These are phyloP conservation scores for Discostella stelligera DNA, from an alignment of 352 stramenopile genomes.

Conservation along the genomic window DNA sequence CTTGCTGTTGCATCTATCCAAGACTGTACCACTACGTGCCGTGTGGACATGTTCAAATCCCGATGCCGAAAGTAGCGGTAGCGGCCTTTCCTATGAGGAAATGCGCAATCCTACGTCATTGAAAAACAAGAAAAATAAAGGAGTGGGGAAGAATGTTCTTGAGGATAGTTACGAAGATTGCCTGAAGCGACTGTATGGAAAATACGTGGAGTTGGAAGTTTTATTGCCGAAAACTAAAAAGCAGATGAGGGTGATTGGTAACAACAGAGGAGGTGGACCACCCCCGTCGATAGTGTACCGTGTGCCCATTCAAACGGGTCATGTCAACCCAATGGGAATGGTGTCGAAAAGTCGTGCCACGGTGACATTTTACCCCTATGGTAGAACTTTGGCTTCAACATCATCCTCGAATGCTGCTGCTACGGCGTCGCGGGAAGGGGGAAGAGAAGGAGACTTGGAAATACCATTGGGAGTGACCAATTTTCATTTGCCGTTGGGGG, in stretches of 20 bases:
- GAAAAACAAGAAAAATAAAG: conserved; percentile 10
- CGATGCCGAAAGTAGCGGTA: conserved; percentile 4
- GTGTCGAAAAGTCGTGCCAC: conserved; percentile 47
- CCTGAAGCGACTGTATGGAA: conserved; percentile 41
- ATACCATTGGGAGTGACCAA: conserved; percentile 45
- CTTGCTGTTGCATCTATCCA: too few relatives aligned
- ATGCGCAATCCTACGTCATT: too few relatives aligned
- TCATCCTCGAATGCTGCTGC: conserved; percentile 1
- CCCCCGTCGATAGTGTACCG: conserved; percentile 40
- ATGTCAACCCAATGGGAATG: conserved; percentile 46
- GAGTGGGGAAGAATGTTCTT: conserved; percentile 32
- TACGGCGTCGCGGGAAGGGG: background rate
- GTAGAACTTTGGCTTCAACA: conserved; percentile 20
- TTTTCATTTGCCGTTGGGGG: conserved; percentile 43
- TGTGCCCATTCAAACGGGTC: conserved; percentile 38
- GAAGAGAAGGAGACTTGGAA: conserved; percentile 20
- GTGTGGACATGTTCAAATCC: conserved; percentile 28
- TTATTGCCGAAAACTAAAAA: conserved; percentile 21
- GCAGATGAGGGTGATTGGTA: background rate
- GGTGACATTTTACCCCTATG: conserved; percentile 45
- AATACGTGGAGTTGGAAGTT: conserved; percentile 49
- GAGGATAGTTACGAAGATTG: conserved; percentile 46
- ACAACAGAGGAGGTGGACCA: conserved; percentile 16
- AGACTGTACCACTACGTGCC: conserved; percentile 15
- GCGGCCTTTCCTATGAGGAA: too few relatives aligned